These are phyloP conservation scores for Cicer yamashitae DNA, from an alignment of 306 rosid genomes.

Conservation along the genomic window DNA sequence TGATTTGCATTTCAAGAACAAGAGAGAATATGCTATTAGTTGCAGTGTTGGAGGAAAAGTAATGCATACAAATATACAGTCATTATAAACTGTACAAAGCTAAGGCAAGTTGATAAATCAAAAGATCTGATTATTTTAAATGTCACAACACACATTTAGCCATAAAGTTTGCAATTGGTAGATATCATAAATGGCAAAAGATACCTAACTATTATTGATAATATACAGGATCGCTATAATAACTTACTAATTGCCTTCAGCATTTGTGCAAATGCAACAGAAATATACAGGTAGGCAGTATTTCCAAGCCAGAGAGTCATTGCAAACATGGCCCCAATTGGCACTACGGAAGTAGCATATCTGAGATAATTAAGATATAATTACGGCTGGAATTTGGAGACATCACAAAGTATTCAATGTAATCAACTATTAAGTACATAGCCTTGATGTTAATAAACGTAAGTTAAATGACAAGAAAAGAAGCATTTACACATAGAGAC, in stretches of 20 bases:
- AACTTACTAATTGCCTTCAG: slow-evolving; percentile 98
- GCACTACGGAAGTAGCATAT: slow-evolving; percentile 86
- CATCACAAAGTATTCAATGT: slow-evolving; percentile 34
- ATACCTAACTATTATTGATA: slow-evolving; percentile 38
- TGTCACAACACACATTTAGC: slow-evolving; percentile 20
- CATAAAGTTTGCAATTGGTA: slow-evolving; percentile 23
- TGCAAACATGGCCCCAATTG: slow-evolving; percentile 98
- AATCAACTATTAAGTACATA: slow-evolving; percentile 8
- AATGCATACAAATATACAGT: slow-evolving; percentile 28
- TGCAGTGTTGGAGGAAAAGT: slow-evolving; percentile 24
- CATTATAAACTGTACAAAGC: slow-evolving; percentile 9
- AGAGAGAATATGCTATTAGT: slow-evolving; percentile 35
- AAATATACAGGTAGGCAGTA: slow-evolving; percentile 95
- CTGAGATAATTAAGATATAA: slow-evolving; percentile 60
- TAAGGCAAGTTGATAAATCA: slow-evolving; percentile 40
- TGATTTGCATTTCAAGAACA: slow-evolving; percentile 44
- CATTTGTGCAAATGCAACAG: slow-evolving; percentile 99
- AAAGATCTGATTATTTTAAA: slow-evolving; percentile 22
- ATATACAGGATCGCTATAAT: slow-evolving; percentile 36
- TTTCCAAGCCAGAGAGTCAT: slow-evolving; percentile 99
- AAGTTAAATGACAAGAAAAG: neutral
- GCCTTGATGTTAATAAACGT: slow-evolving; percentile 30
- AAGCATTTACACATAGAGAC: neutral
- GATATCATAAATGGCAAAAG: slow-evolving; percentile 36
- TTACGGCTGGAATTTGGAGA: slow-evolving; percentile 41